These are phyloP conservation scores for Colletotrichum ledebouriae DNA, from an alignment of 2,329 filamentous ascomycete species.

Conservation along the genomic window DNA sequence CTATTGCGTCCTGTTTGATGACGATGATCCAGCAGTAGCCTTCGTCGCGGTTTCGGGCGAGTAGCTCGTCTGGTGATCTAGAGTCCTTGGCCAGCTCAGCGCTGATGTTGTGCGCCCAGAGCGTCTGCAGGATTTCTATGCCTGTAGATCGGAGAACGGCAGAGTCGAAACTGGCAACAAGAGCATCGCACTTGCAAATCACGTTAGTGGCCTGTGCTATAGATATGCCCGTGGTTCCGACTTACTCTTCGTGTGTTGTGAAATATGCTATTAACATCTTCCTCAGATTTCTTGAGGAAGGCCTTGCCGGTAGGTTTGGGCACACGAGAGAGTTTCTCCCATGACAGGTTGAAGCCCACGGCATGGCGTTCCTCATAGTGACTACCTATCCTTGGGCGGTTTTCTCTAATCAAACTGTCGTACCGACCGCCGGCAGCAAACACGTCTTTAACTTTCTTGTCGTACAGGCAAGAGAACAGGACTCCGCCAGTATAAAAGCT, in stretches of 20 bases:
- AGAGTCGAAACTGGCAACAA: constrained; percentile 89
- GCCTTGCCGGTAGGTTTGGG: constrained; percentile 66
- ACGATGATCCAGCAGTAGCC: constrained; percentile 89
- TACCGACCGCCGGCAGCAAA: constrained; percentile 96
- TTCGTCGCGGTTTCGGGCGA: constrained; percentile 81
- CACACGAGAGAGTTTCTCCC: constrained; percentile 83
- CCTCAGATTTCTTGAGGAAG: constrained; percentile 78
- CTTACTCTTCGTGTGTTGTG: constrained; percentile 45
- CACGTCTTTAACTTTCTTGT: constrained; percentile 85
- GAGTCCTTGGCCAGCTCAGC: constrained; percentile 89
- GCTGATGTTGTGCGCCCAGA: constrained; percentile 88
- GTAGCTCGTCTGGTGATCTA: constrained; percentile 82
- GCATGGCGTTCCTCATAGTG: constrained; percentile 79
- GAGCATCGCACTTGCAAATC: constrained; percentile 78
- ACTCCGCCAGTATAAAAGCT: constrained; percentile 89
- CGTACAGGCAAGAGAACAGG: constrained; percentile 91
- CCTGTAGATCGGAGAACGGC: constrained; percentile 81
- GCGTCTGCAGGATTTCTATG: constrained; percentile 79
- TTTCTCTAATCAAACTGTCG: constrained; percentile 87
- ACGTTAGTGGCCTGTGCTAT: background rate
- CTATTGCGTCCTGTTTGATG: constrained; percentile 80
- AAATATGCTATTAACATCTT: constrained; percentile 72
- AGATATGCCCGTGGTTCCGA: accelerated
- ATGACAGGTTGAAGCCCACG: constrained; percentile 92
- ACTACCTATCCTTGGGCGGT: constrained; percentile 77